A percentile compares a stretch with the other conserved stretches of the same genome.
These are phyloP conservation scores for Globisporangium lucens DNA, from an alignment of 352 stramenopile species.

Conservation along the genomic window DNA sequence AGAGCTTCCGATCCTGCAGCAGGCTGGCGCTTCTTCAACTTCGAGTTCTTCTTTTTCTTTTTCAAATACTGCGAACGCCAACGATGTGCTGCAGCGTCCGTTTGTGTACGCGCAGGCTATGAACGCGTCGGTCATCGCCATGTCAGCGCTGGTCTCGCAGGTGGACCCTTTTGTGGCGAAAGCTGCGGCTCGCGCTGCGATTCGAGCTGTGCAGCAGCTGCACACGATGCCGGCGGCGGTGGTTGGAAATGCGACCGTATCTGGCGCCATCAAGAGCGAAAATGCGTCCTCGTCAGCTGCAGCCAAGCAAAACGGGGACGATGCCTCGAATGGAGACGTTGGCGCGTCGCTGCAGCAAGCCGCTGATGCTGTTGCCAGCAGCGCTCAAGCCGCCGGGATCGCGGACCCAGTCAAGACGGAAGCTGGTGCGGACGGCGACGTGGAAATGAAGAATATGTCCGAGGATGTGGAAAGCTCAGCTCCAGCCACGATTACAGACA, in stretches of 20 bases:
- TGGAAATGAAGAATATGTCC: conserved; percentile 36
- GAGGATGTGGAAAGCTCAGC: not conserved
- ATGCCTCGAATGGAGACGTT: conserved; percentile 7
- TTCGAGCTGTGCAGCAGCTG: conserved; percentile 59
- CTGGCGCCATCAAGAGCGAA: conserved; percentile 12
- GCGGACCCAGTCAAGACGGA: conserved; percentile 36
- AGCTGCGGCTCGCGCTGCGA: conserved; percentile 59
- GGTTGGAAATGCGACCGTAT: not conserved
- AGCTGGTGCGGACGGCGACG: conserved; percentile 33
- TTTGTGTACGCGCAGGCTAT: conserved; percentile 45
- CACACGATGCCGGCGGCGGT: conserved; percentile 39
- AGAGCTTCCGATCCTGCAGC: conserved; percentile 56
- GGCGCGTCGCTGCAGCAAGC: conserved; percentile 34
- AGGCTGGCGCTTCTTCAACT: conserved; percentile 4
- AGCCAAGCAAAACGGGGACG: conserved; percentile 8
- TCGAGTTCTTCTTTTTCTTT: not conserved
- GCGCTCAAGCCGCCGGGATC: conserved; percentile 38
- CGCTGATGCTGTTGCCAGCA: conserved; percentile 35
- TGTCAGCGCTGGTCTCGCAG: conserved; percentile 48
- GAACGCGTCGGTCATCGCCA: conserved; percentile 53
- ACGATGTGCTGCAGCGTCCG: conserved; percentile 23
- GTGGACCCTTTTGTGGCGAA: conserved; percentile 73
- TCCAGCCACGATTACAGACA: not conserved
- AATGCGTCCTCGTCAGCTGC: not conserved
- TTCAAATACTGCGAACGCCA: not conserved